A percentile compares a stretch with the other conserved stretches of the same genome.
These are phyloP conservation scores for Chalaropsis thielavioides DNA, from an alignment of 2,329 filamentous ascomycete genomes.

Conservation along the genomic window DNA sequence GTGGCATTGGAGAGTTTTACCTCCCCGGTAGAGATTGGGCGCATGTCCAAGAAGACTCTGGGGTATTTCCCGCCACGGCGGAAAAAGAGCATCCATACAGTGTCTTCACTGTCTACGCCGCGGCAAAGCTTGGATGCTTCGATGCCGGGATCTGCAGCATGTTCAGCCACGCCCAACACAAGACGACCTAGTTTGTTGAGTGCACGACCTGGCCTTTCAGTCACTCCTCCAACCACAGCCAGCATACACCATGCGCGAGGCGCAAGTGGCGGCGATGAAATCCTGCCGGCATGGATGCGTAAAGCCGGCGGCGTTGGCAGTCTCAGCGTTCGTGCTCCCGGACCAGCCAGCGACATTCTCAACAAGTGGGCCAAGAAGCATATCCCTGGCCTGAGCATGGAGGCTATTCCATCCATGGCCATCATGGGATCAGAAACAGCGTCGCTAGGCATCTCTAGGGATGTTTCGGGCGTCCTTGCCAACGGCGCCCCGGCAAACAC, in stretches of 20 bases:
- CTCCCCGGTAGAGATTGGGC: constrained; percentile 68
- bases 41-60: constrained; percentile 63
- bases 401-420: constrained; percentile 51
- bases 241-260: constrained; percentile 3
- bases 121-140: constrained; percentile 47
- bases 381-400: constrained; percentile 61
- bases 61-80: constrained; percentile 86
- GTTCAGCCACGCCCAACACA: constrained; percentile 22
- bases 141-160: constrained; percentile 26
- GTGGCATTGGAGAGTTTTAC: constrained; percentile 57
- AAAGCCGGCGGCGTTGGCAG: constrained; percentile 83
- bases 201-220: constrained; percentile 22
- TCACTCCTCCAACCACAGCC: background rate
- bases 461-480: constrained; percentile 30
- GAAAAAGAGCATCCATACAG: constrained; percentile 63
- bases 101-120: constrained; percentile 53
- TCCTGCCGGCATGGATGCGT: constrained; percentile 49
- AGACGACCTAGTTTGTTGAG: constrained; percentile 32
- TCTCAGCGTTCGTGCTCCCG: constrained; percentile 57
- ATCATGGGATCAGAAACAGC: constrained; percentile 47
- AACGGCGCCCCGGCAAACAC: constrained; percentile 32
- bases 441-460: constrained; percentile 37
- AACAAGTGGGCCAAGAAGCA: constrained; percentile 77
- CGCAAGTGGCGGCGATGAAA: constrained; percentile 20
- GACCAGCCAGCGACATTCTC: constrained; percentile 69